These are phyloP conservation scores for Camellia oleifera DNA, from an alignment of 179 eudicot genomes.

Conservation along the genomic window DNA sequence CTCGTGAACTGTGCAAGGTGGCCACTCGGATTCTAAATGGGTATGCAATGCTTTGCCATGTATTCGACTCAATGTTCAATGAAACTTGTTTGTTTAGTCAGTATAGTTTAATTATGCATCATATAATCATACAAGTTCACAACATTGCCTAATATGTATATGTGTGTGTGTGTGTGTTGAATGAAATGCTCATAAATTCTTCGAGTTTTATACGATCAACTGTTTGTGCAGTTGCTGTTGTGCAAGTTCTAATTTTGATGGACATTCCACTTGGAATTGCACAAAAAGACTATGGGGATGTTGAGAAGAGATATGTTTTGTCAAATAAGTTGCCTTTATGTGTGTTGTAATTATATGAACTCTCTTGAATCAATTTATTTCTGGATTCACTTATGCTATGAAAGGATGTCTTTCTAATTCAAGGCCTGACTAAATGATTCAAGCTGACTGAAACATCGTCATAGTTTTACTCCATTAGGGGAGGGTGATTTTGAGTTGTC, in stretches of 20 bases:
- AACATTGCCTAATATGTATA: not conserved
- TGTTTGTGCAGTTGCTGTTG: no score
- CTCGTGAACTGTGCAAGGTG: constrained; percentile 73
- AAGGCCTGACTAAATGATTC: not conserved
- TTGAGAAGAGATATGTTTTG: no score
- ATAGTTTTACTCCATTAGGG: not conserved
- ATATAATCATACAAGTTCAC: not conserved
- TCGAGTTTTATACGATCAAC: not conserved
- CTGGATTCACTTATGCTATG: no score
- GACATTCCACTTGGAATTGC: not conserved
- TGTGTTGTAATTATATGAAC: no score
- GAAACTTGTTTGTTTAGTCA: not conserved
- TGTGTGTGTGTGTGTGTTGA: not conserved
- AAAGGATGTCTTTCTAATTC: no score
- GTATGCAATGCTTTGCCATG: constrained; percentile 33
- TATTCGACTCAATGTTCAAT: not conserved
- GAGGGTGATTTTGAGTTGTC: not conserved
- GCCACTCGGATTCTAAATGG: constrained; percentile 76
- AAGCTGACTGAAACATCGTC: not conserved
- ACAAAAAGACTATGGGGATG: no score
- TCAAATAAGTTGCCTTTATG: no score
- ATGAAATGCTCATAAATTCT: not conserved
- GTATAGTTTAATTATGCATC: not conserved
- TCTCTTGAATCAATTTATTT: no score
- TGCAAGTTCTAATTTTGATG: not conserved